These are phyloP conservation scores for Botrytis hyacinthi DNA, from an alignment of 2,329 filamentous ascomycete species.

Conservation along the genomic window DNA sequence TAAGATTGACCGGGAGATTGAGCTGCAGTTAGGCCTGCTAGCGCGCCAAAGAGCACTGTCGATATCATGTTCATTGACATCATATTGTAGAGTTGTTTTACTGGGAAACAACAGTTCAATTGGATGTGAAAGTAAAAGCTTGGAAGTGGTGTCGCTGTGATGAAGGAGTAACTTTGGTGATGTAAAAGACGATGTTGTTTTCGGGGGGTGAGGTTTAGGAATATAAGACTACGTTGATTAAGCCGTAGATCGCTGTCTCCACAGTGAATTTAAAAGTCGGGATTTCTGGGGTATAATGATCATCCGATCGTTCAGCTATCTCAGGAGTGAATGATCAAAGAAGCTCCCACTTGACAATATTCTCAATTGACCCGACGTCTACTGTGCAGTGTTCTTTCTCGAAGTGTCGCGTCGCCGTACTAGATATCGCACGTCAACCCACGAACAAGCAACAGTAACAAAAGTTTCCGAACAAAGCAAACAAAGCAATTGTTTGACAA, in stretches of 20 bases:
- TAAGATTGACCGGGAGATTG: slow-evolving; percentile 29
- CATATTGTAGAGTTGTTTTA: neutral
- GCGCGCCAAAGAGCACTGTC: neutral
- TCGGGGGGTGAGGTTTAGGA: neutral
- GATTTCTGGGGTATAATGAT: neutral
- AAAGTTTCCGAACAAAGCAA: neutral
- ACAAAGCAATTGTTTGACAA: neutral
- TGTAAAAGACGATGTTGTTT: neutral
- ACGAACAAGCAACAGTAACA: neutral
- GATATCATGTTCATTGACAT: slow-evolving; percentile 7
- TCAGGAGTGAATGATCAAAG: neutral
- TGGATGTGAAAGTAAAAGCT: neutral
- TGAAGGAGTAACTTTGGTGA: neutral
- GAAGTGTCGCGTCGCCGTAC: neutral
- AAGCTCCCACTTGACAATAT: neutral
- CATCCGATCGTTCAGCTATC: neutral
- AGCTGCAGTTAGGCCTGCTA: slow-evolving; percentile 21
- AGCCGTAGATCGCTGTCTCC: neutral
- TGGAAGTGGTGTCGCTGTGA: neutral
- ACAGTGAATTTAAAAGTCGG: slow-evolving; percentile 11
- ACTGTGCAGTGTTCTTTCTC: no score
- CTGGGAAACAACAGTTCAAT: neutral
- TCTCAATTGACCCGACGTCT: neutral
- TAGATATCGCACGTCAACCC: neutral
- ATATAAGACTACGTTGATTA: neutral